Evolutionary conservation across 192 early-diverging fungal species (phyloP), one percentile per base, ranked within the genome.

Genomic region (Mortierella hygrophila): DNA sequence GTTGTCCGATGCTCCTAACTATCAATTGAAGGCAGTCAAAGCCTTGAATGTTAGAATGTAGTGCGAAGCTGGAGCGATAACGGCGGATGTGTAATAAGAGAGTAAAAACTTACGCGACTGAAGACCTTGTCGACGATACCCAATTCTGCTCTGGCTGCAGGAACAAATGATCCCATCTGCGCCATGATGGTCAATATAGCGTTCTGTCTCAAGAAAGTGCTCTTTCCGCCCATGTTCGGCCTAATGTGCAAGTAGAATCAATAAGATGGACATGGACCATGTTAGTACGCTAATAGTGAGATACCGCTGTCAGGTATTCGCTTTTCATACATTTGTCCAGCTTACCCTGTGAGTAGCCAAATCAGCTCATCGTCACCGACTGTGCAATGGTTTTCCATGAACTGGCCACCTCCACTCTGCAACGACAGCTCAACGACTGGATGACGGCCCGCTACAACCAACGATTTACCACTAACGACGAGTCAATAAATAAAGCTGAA

Each of bases 401-500:
- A 93, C 46, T 91, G 89, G 47, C 91, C 81, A 37, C 88, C 91
- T 35, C 87, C 86, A 0, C 60, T 63, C 38, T 91, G 81, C 26
- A 93, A 79, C 71, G 90, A 88, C 74, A 89, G 60, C 70, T 94
- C 94, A 0, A 94, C 93, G 1, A 93, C 90, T 4, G 93, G 93
- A 68, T 94, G 94, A 23, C 94, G 90, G 11, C 94, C 94, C 20
- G 85, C 82, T 6, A 77, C 46, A 63, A 92, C 88, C 5, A 65
- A 40, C 21, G 82, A 78, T 23, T 70, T 47, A 10, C 41, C 46
- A 73, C 80, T 88, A 70, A 11, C 29, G 49, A 13, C 21, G 35
- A n/a, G 32, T 42, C 21, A 49, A 35, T 16, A 60, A 41, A 60
- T 9, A 35, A 55, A 20, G 37, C 20, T 55, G 55, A 60, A 26